A percentile compares a stretch with the other conserved stretches of the same genome.
These are phyloP conservation scores for Quillaja saponaria DNA, from an alignment of 306 rosid genomes.

Conservation along the genomic window DNA sequence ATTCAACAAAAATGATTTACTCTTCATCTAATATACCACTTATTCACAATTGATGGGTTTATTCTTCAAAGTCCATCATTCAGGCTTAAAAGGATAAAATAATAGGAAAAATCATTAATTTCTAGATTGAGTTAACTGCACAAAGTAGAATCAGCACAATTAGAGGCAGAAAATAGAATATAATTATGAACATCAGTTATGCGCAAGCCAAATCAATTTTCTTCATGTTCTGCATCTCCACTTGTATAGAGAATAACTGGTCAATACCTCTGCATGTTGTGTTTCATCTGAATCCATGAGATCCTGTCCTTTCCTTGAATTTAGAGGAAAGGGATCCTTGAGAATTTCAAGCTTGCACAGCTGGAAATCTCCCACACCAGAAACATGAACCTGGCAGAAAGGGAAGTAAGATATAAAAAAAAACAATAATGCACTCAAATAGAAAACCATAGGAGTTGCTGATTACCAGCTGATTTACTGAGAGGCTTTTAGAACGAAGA, in stretches of 20 bases:
- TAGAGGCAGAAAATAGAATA: background rate
- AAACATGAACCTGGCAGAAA: conserved; percentile 76
- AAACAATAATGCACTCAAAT: conserved; percentile 25
- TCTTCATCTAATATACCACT: background rate
- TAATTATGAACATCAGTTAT: background rate
- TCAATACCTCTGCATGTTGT: conserved; percentile 54
- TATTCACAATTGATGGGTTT: background rate
- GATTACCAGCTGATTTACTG: conserved; percentile 89
- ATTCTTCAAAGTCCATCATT: background rate
- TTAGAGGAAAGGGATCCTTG: conserved; percentile 80
- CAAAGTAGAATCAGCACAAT: background rate
- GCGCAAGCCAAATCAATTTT: background rate
- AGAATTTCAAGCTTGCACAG: conserved; percentile 69
- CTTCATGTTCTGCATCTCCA: no score
- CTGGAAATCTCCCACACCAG: conserved; percentile 96
- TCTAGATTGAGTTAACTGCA: background rate
- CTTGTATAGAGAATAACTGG: no score
- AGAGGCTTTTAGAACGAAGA: conserved; percentile 63
- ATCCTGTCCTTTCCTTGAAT: conserved; percentile 65
- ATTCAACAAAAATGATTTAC: background rate
- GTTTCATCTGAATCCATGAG: conserved; percentile 71
- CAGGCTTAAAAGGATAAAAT: background rate
- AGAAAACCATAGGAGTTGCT: conserved; percentile 26
- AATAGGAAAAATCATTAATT: background rate
- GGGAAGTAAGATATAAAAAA: conserved; percentile 32